phyloP scores from a whole-genome alignment of 2,329 filamentous ascomycete genomes.

The Fusarium sp. region DNA sequence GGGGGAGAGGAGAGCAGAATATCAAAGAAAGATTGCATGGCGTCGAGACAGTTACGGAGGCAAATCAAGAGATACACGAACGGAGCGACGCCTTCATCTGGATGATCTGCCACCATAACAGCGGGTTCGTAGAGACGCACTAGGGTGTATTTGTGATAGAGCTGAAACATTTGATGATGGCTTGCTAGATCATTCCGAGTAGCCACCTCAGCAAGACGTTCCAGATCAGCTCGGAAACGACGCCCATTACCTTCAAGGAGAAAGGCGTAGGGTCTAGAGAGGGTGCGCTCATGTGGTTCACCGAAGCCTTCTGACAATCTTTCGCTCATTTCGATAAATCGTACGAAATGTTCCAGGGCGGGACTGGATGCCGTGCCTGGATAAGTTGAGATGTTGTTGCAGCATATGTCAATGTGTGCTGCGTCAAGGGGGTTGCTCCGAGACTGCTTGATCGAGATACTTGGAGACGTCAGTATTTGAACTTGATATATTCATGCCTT shows the following conservation, averaged over 20 bases:
- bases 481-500: neutral
- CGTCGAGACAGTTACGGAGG: constrained; percentile 52
- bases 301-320: constrained; percentile 51
- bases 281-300: constrained; percentile 45
- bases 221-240: constrained; percentile 49
- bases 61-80: constrained; percentile 48
- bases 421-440: constrained; percentile 49
- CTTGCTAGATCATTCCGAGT: constrained; percentile 16
- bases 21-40: constrained; percentile 50
- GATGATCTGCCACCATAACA: constrained; percentile 46
- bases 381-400: constrained; percentile 46
- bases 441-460: constrained; percentile 53
- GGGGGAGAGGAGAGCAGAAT: constrained; percentile 47
- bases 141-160: constrained; percentile 52
- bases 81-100: constrained; percentile 42
- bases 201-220: constrained; percentile 49
- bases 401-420: constrained; percentile 50
- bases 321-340: constrained; percentile 52
- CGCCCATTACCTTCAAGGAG: constrained; percentile 51
- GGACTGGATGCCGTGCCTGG: constrained; percentile 47
- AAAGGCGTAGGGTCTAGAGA: constrained; percentile 46
- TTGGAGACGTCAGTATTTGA: constrained; percentile 31
- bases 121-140: constrained; percentile 56
- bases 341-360: constrained; percentile 50
- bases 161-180: constrained; percentile 38